Percentiles rank a stretch among this genome's conserved stretches.
Conservation (phyloP, 202 grass and related monocot species). For the Bolboschoenoplectus hybrid region DNA sequence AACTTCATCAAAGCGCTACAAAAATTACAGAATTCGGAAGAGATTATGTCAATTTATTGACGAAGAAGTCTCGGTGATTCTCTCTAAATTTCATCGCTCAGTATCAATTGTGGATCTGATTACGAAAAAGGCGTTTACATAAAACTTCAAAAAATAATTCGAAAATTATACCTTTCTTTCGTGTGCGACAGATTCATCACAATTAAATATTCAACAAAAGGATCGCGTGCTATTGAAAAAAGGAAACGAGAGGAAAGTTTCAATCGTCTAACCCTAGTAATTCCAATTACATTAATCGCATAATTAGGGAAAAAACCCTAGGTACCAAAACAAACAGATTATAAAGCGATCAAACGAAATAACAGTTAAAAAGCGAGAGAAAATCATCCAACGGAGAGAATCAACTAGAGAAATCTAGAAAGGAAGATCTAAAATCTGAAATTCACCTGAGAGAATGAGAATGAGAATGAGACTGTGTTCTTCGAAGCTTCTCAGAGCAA, state of each 20-base stretch:
- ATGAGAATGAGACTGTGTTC: not conserved
- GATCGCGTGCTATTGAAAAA: not conserved
- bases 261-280: not conserved
- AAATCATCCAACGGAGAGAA: not conserved
- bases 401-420: not conserved
- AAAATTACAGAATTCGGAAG: not conserved
- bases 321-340: not conserved
- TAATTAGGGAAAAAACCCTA: not conserved
- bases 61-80: not conserved
- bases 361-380: not conserved
- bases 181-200: not conserved
- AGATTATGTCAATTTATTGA: not conserved
- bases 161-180: not conserved
- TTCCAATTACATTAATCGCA: not conserved
- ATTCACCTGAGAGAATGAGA: constrained; percentile 14
- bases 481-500: not conserved
- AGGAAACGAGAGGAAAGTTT: not conserved
- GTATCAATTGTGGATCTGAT: not conserved
- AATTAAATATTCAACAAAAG: not conserved
- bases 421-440: not conserved
- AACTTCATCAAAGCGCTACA: not conserved
- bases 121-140: not conserved
- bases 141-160: not conserved
- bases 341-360: not conserved
- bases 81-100: not conserved